Conservation (phyloP, 1,284 basidiomycete species). For the Phellopilus nigrolimitatus region DNA sequence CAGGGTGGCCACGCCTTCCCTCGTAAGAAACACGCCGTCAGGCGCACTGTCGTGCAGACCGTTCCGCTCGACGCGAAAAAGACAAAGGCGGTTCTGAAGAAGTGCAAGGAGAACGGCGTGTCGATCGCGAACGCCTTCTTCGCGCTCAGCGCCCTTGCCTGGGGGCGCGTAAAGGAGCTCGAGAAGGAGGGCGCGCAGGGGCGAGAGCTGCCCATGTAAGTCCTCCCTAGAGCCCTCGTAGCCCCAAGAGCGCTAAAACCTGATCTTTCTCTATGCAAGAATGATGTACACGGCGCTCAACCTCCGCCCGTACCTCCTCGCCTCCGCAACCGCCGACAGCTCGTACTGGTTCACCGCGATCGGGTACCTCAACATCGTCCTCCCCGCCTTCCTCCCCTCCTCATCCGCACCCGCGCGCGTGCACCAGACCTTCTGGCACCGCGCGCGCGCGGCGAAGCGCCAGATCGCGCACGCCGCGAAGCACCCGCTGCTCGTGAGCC, state of each 20-base stretch:
- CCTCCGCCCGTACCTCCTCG: constrained; percentile 54
- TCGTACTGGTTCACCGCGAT: constrained; percentile 77
- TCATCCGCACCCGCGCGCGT: constrained; percentile 29
- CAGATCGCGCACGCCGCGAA: constrained; percentile 63
- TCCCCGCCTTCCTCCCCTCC: constrained; percentile 60
- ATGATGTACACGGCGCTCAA: constrained; percentile 82
- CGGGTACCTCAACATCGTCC: constrained; percentile 75
- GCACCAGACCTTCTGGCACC: constrained; percentile 61
- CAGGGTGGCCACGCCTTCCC: constrained; percentile 69
- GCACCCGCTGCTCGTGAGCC: constrained; percentile 52
- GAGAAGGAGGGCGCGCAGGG: constrained; percentile 24
- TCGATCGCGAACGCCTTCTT: constrained; percentile 74
- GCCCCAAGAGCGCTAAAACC: neutral
- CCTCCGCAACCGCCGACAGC: constrained; percentile 38
- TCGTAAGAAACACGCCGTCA: constrained; percentile 37
- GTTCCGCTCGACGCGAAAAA: constrained; percentile 47
- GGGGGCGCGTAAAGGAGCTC: constrained; percentile 43
- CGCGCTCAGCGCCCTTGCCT: constrained; percentile 70
- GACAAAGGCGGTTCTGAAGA: constrained; percentile 56
- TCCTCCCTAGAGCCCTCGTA: constrained; percentile 18
- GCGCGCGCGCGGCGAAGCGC: constrained; percentile 59
- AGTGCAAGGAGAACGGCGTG: constrained; percentile 65
- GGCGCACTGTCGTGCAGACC: constrained; percentile 63
- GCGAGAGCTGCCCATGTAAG: constrained; percentile 52
- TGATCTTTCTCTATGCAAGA: constrained; percentile 33